Evolutionary conservation across 805 yeast genomes (phyloP), one percentile per base, ranked within the genome.

Genomic region (Metschnikowia lachancei): DNA sequence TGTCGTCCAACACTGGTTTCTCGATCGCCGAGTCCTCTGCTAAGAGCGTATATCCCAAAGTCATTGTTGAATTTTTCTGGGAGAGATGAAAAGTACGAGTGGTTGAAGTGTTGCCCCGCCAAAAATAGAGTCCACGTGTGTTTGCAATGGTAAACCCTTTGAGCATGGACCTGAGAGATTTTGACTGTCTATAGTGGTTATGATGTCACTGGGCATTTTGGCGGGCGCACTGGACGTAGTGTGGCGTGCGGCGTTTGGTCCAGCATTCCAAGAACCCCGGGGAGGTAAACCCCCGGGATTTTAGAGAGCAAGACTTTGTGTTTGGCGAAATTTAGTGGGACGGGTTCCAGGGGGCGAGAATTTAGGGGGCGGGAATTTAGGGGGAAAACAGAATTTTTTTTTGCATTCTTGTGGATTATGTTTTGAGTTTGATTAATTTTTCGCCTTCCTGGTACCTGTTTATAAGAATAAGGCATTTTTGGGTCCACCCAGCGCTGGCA

Each of bases 1-100:
- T 74, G 55, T 91, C 88, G 64, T 92, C 98, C 28, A 74, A 64
- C 17, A 75, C 64, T 0, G 84, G 82, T 55, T 76, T 78, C 17
- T 62, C 67, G 17, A 72, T 67, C 16, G 50, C 53, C 22, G 56
- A 29, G 43, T 62, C 53, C 34, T 66, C 70, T 8, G 73, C 70
- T 32, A 55, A 43, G 7, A 55, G 44, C 3, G 59, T 48, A 40
- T 54, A 46, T 13, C 38, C 38, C 18, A 34, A 32, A 12, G 18
- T 14, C 43, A 41, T 39, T 13, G 22, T 42, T 14, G 45, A 19
- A 10, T 12, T 6, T n/a, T 20, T 22, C 8, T 19, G 37, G 5
- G 4, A 4, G 6, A n/a, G 12, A 12, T 35, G 37, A n/a, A 35
- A 19, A 19, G 3, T 18, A 4, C 4, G 14, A 6, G 19, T 19